These are phyloP conservation scores for Nothophaeocryptopus gaeumannii DNA, from an alignment of 2,329 filamentous ascomycete species.

Conservation along the genomic window DNA sequence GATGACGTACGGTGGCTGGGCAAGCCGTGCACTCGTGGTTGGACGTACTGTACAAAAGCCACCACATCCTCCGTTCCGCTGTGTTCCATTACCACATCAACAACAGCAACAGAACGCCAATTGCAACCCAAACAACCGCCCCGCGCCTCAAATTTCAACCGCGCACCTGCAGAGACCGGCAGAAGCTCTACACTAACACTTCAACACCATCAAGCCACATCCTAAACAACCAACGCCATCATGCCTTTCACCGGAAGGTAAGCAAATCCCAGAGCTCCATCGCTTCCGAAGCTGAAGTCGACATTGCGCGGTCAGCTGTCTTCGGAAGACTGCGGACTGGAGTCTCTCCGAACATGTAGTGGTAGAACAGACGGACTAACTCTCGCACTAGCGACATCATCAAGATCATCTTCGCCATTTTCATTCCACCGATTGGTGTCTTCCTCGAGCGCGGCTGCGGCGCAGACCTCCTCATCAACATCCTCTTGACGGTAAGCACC, in stretches of 20 bases:
- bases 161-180: too few species aligned
- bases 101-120: too few species aligned
- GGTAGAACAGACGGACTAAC: not conserved
- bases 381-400: conserved; percentile 60
- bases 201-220: not conserved
- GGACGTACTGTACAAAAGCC: too few species aligned
- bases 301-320: too few species aligned
- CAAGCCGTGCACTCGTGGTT: too few species aligned
- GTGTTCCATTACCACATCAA: too few species aligned
- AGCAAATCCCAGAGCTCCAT: conserved; percentile 22
- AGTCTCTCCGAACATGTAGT: not conserved
- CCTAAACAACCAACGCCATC: conserved; percentile 31
- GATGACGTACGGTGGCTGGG: too few species aligned
- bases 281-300: too few species aligned
- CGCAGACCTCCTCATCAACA: conserved; percentile 87
- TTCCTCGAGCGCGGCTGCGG: conserved; percentile 92
- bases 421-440: conserved; percentile 86
- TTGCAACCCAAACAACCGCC: too few species aligned
- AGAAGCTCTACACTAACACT: not conserved
- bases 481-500: conserved; percentile 63
- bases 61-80: too few species aligned
- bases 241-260: conserved; percentile 62
- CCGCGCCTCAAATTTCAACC: too few species aligned
- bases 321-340: too few species aligned
- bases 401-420: conserved; percentile 83